Base-by-base conservation (phyloP, 1,284 basidiomycete genomes). In the Tilletia setariae region DNA sequence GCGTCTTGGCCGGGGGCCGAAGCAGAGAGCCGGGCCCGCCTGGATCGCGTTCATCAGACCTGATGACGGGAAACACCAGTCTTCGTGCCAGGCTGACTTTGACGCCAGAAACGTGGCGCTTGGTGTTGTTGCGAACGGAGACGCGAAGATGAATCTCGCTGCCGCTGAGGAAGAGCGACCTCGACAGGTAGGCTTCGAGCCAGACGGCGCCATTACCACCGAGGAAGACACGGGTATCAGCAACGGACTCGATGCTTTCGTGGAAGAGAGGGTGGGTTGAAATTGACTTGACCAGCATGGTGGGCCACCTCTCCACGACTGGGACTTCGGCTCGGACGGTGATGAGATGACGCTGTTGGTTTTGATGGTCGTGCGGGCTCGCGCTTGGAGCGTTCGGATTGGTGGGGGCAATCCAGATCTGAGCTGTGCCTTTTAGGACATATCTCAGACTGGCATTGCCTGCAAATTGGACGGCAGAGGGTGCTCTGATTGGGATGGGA, bases 101-200 rank as follows among this genome's bases (percentile, higher is more conserved):
- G 67, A 79, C 72, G 21, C 78, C 78, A 44, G 70, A 67, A 42
- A 77, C 68, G 21, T 77, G 73, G 9, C 78, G 68, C 64, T 77
- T 77, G 40, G 77, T 79, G 68, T 76, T 77, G 70, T 79, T 79
- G 66, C 77, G 77, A 70, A 79, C 67, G 8, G 77, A 76, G 35
- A 72, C 70, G 7, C 76, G 67, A 15, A 79, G 66, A 51, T 77
- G 68, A 51, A 78, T 68, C 63, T 73, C 73, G 11, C 72, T 72
- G 11, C 78, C 78, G 9, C 72, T 72, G 68, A 72, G 72, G 68
- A 77, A 79, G 61, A 79, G 72, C 62, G 71, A 70, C 46, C 76
- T 70, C 1, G 67, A 49, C 19, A 79, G 67, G 28, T 73, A 73
- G 23, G 78, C 78, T 53, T 79, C 78, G 51, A 79, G 72, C 77